Evolutionary conservation across 2,329 filamentous ascomycete species (phyloP).

Genomic region (Triangularia setosa): DNA sequence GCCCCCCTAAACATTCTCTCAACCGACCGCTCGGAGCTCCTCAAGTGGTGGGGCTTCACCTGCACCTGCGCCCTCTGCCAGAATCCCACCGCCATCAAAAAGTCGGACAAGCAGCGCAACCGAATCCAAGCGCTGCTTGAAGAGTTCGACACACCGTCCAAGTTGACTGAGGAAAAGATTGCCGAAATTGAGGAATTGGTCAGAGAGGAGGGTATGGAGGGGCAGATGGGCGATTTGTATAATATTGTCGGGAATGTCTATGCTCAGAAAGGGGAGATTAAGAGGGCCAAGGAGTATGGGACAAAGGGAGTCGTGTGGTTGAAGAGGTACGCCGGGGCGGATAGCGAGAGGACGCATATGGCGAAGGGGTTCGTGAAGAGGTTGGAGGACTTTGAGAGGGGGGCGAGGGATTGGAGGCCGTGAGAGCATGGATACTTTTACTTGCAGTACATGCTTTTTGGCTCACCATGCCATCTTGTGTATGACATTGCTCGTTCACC

Average conservation of each 20-base stretch:
- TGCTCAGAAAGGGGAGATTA: not conserved
- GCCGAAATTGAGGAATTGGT: slow-evolving; percentile 8
- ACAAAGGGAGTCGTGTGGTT: not conserved
- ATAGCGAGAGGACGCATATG: not conserved
- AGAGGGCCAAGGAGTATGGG: slow-evolving; percentile 7
- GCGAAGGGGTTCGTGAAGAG: slow-evolving; percentile 4
- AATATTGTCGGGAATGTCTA: slow-evolving; percentile 11
- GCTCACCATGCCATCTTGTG: too few species aligned
- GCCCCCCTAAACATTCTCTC: slow-evolving; percentile 14
- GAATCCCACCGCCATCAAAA: not conserved
- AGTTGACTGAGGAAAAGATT: slow-evolving; percentile 3
- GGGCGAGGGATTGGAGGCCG: not conserved
- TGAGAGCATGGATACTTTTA: too few species aligned
- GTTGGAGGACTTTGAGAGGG: not conserved
- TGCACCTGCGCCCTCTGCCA: slow-evolving; percentile 14
- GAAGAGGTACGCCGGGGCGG: slow-evolving; percentile 3
- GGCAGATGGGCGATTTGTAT: slow-evolving; percentile 16
- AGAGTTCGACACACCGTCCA: not conserved
- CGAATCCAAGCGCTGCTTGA: slow-evolving; percentile 8
- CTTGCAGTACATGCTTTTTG: too few species aligned
- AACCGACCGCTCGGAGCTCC: not conserved
- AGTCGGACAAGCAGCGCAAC: slow-evolving; percentile 4
- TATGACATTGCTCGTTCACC: too few species aligned
- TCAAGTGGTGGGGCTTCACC: slow-evolving; percentile 14
- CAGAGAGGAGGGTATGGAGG: slow-evolving; percentile 10